Conservation (phyloP, 2,329 filamentous ascomycete genomes). For the Aureobasidium sp. region DNA sequence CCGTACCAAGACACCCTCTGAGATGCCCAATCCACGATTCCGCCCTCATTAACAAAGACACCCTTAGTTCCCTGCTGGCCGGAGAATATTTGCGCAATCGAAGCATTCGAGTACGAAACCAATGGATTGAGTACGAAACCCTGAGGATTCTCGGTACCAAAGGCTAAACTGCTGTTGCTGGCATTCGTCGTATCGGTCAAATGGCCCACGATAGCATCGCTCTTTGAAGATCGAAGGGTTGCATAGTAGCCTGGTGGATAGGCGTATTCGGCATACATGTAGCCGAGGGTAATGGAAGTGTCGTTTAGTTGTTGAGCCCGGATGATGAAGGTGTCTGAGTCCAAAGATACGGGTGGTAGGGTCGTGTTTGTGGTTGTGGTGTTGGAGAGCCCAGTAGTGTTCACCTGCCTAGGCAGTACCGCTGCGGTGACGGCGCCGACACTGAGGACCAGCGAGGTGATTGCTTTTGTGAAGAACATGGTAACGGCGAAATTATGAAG, state of each 20-base stretch:
- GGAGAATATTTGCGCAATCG: conserved; percentile 17
- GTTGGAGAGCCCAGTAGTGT: not conserved
- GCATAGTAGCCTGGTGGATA: conserved; percentile 18
- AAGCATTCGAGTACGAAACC: conserved; percentile 9
- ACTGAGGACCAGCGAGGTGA: not conserved
- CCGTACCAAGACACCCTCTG: conserved; percentile 17
- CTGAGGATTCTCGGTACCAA: conserved; percentile 4
- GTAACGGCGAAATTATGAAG: not conserved
- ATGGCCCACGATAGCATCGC: conserved; percentile 16
- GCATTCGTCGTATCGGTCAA: conserved; percentile 17
- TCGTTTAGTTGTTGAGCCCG: conserved; percentile 14
- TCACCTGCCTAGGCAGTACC: not conserved
- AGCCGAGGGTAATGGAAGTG: conserved; percentile 18
- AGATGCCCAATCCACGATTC: conserved; percentile 17
- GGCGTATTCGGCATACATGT: conserved; percentile 17
- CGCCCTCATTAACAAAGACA: conserved; percentile 17
- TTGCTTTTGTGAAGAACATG: not conserved
- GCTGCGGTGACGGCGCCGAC: not conserved
- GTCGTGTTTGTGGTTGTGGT: conserved; percentile 6
- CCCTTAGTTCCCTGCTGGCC: conserved; percentile 17
- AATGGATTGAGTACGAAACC: conserved; percentile 16
- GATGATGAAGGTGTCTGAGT: conserved; percentile 17
- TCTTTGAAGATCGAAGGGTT: conserved; percentile 11
- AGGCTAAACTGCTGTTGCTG: conserved; percentile 14
- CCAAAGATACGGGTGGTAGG: not conserved